A percentile compares a stretch with the other conserved stretches of the same genome.
These are phyloP conservation scores for Colletotrichum nymphaeae DNA, from an alignment of 2,329 filamentous ascomycete species.

Conservation along the genomic window DNA sequence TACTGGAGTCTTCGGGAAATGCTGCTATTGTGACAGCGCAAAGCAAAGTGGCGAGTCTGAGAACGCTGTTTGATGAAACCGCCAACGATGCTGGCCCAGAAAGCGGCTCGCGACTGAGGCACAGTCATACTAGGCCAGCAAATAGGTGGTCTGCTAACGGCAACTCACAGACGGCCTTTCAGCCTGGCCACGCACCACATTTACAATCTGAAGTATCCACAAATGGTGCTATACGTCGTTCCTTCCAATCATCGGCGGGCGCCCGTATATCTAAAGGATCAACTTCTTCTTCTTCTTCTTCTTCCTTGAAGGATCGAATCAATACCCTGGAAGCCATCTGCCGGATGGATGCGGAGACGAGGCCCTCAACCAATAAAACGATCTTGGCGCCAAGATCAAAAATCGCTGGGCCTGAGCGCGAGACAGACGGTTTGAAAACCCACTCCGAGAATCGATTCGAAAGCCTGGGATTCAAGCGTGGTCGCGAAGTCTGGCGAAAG, in stretches of 20 bases:
- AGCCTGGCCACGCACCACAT: not conserved
- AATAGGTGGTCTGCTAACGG: not conserved
- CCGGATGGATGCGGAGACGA: not conserved
- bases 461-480: constrained; percentile 15
- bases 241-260: not conserved
- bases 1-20: not conserved
- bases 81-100: not conserved
- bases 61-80: not conserved
- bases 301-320: not conserved
- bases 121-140: constrained; percentile 1
- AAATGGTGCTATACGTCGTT: not conserved
- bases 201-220: not conserved
- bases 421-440: not conserved
- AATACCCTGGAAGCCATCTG: not conserved
- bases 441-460: not conserved
- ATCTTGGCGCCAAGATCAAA: not conserved
- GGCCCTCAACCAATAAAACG: not conserved
- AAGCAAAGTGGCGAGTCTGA: not conserved
- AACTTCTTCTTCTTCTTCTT: not conserved
- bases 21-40: not conserved
- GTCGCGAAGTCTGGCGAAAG: constrained; percentile 14
- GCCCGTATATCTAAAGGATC: not conserved
- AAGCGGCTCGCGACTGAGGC: not conserved
- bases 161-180: not conserved
- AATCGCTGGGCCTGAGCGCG: not conserved